Evolutionary conservation across 371 early-diverging fungal genomes (phyloP), one percentile per base, ranked within the genome.

Genomic region (Syncephalis plumigaleata): DNA sequence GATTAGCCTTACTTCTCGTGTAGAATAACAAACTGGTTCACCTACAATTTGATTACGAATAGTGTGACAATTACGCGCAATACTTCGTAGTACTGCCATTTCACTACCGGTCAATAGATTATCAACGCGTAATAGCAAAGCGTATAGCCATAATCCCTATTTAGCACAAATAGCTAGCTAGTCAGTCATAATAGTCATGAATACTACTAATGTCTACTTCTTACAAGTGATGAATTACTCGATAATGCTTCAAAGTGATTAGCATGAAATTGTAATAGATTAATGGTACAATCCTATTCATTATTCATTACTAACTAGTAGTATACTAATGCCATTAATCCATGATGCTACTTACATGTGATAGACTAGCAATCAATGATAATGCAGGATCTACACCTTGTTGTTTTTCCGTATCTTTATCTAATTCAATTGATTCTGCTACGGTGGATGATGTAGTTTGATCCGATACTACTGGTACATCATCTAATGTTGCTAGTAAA

Each of bases 121-220:
- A 43, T 72, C 70, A 15, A 68, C 44, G n/a, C 64, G 58, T 27
- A 64, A 25, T n/a, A 72, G 52, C 40, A 72, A 49, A 2, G 68
- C 63, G 44, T 66, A 68, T 8, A 69, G 42, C 72, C 72, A 71
- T 43, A 53, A 56, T 4, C 55, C 57, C 63, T 71, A 53, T n/a
- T n/a, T n/a, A n/a, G n/a, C n/a, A n/a, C n/a, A n/a, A n/a, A n/a
- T n/a, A n/a, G n/a, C n/a, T n/a, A n/a, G n/a, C n/a, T n/a, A n/a
- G n/a, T n/a, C n/a, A n/a, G n/a, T n/a, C n/a, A n/a, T n/a, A n/a
- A n/a, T n/a, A n/a, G n/a, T n/a, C n/a, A n/a, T n/a, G n/a, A n/a
- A n/a, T n/a, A n/a, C n/a, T n/a, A n/a, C n/a, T n/a, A n/a, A n/a
- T n/a, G n/a, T n/a, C n/a, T n/a, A n/a, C n/a, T 31, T 31, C 11